A percentile compares a stretch with the other conserved stretches of the same genome.
Conservation (phyloP, 1,284 basidiomycete species). For the Ustilago cynodontis region DNA sequence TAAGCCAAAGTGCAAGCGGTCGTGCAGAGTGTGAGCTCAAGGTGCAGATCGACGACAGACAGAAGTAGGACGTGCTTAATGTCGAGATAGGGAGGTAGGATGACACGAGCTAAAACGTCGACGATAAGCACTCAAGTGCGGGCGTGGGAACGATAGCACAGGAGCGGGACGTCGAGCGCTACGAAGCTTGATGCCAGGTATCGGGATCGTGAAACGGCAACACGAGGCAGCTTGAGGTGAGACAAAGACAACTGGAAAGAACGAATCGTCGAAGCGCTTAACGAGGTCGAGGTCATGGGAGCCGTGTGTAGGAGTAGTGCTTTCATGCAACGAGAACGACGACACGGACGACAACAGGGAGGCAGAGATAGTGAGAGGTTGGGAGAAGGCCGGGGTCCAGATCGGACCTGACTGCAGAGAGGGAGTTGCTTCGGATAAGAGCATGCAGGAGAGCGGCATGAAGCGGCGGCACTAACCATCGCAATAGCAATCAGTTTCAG, state of each 20-base stretch:
- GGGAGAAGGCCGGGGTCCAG: constrained; percentile 3
- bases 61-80: neutral
- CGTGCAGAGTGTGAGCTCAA: neutral
- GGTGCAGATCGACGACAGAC: neutral
- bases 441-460: constrained; percentile 6
- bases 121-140: constrained; percentile 6
- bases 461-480: constrained; percentile 6
- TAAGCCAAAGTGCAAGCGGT: neutral
- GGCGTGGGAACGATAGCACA: neutral
- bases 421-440: neutral
- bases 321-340: neutral
- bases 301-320: neutral
- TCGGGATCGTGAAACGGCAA: constrained; percentile 4
- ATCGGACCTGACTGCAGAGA: neutral
- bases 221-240: neutral
- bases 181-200: neutral
- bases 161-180: neutral
- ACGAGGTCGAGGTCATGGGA: constrained; percentile 25
- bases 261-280: constrained; percentile 7
- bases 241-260: neutral
- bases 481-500: neutral
- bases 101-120: neutral
- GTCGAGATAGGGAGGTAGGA: neutral
- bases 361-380: constrained; percentile 9
- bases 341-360: neutral